phyloP scores from a whole-genome alignment of 1,284 basidiomycete species.

The Apiotrichum mycotoxinovorans region DNA sequence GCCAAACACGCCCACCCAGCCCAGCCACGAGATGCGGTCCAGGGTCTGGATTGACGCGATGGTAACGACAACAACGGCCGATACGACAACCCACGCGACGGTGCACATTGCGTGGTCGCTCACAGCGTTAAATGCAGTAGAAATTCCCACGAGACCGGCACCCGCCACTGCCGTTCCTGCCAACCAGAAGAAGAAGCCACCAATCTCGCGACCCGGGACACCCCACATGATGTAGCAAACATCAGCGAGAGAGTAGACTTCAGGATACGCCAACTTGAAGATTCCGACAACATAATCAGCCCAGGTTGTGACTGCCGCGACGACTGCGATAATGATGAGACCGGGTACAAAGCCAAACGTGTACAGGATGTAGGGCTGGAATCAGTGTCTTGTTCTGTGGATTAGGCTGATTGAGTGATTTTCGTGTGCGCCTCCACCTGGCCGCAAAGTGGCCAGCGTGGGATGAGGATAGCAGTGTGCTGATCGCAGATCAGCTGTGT shows the following conservation, averaged over 20 bases:
- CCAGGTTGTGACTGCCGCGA: conserved; percentile 38
- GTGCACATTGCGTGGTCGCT: conserved; percentile 35
- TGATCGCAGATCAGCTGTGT: too few relatives aligned
- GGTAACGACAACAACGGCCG: conserved; percentile 24
- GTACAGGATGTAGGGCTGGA: conserved; percentile 26
- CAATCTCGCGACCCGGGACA: conserved; percentile 22
- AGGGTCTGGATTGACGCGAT: conserved; percentile 37
- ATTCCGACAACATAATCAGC: conserved; percentile 17
- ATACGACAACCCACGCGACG: conserved; percentile 30
- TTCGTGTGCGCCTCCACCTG: too few relatives aligned
- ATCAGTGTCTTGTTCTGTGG: too few relatives aligned
- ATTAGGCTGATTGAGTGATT: too few relatives aligned
- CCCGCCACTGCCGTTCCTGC: conserved; percentile 22
- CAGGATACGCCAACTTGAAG: conserved; percentile 26
- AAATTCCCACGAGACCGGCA: conserved; percentile 23
- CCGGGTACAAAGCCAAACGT: conserved; percentile 38
- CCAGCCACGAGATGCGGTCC: conserved; percentile 34
- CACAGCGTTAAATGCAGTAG: conserved; percentile 35
- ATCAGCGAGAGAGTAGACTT: conserved; percentile 17
- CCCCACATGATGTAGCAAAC: conserved; percentile 24
- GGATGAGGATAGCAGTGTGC: too few relatives aligned
- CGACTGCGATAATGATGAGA: conserved; percentile 33
- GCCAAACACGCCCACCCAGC: conserved; percentile 36
- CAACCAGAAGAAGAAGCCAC: conserved; percentile 33
- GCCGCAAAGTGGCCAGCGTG: too few relatives aligned